Conservation (phyloP, 495 filamentous ascomycete species). For the Lasiosphaeria hispida region DNA sequence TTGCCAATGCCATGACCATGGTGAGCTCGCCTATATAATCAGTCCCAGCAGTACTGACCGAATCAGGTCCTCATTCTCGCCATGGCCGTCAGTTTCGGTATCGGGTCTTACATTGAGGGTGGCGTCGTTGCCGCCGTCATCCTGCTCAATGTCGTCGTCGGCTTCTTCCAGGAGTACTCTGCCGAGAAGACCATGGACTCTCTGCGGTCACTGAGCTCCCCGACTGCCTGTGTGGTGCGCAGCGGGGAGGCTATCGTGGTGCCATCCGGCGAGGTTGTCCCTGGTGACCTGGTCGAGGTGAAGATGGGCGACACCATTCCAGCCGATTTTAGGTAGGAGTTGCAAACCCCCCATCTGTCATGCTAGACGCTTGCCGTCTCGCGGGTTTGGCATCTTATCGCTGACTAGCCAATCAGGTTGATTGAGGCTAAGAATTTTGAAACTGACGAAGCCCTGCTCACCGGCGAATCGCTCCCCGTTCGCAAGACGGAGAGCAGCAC, state of each 20-base stretch:
- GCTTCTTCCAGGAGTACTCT: conserved; percentile 80
- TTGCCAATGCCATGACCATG: conserved; percentile 54
- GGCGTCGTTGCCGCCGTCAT: conserved; percentile 81
- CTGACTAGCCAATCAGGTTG: conserved; percentile 35
- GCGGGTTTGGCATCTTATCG: background rate
- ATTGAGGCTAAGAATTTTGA: conserved; percentile 76
- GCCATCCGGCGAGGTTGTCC: conserved; percentile 81
- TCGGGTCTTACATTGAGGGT: conserved; percentile 79
- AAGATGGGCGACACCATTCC: conserved; percentile 79
- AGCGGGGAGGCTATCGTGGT: conserved; percentile 66
- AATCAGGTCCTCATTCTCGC: conserved; percentile 65
- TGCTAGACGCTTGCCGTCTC: background rate
- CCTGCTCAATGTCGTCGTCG: conserved; percentile 69
- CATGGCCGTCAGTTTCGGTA: conserved; percentile 79
- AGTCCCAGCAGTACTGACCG: conserved; percentile 17
- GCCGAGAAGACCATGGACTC: conserved; percentile 89
- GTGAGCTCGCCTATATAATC: conserved; percentile 24
- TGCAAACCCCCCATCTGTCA: background rate
- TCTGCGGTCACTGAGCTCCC: conserved; percentile 71
- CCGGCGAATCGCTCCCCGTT: conserved; percentile 64
- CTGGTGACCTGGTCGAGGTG: conserved; percentile 70
- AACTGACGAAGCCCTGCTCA: conserved; percentile 47
- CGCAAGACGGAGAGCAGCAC: conserved; percentile 34
- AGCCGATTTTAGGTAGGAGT: conserved; percentile 53
- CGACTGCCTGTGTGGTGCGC: conserved; percentile 72